Percentiles rank a stretch among this genome's conserved stretches.
phyloP scores from a whole-genome alignment of 768 basidiomycete genomes.

The Pholiota conissans region DNA sequence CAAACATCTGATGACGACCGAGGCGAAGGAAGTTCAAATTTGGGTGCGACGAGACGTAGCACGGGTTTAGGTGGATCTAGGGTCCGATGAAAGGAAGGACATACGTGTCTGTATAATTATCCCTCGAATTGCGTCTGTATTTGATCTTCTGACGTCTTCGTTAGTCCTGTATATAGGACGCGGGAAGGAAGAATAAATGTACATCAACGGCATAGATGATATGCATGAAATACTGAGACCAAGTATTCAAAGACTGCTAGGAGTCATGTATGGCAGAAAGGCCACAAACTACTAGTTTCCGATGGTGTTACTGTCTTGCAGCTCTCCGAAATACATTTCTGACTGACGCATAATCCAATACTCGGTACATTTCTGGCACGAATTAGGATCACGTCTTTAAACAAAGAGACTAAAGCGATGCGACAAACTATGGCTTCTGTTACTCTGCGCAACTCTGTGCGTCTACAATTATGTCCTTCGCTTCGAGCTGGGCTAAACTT shows the following conservation, averaged over 20 bases:
- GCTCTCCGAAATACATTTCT: too few relatives aligned
- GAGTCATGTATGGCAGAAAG: too few relatives aligned
- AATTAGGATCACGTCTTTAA: too few relatives aligned
- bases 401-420: too few relatives aligned
- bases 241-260: too few relatives aligned
- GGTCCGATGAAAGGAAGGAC: slow-evolving; percentile 16
- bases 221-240: neutral
- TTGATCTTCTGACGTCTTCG: neutral
- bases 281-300: too few relatives aligned
- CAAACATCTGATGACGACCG: slow-evolving; percentile 47
- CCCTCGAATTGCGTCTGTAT: neutral
- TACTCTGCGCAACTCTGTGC: too few relatives aligned
- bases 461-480: too few relatives aligned
- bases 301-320: too few relatives aligned
- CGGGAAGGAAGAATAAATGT: neutral
- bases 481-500: neutral
- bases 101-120: neutral
- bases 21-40: slow-evolving; percentile 66
- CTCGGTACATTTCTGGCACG: neutral
- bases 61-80: slow-evolving; percentile 78
- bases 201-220: neutral
- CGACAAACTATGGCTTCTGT: too few relatives aligned
- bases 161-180: neutral
- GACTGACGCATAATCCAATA: too few relatives aligned
- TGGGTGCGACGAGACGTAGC: slow-evolving; percentile 73